Conservation (phyloP, 2,329 filamentous ascomycete genomes). For the Leptographium flavum region DNA sequence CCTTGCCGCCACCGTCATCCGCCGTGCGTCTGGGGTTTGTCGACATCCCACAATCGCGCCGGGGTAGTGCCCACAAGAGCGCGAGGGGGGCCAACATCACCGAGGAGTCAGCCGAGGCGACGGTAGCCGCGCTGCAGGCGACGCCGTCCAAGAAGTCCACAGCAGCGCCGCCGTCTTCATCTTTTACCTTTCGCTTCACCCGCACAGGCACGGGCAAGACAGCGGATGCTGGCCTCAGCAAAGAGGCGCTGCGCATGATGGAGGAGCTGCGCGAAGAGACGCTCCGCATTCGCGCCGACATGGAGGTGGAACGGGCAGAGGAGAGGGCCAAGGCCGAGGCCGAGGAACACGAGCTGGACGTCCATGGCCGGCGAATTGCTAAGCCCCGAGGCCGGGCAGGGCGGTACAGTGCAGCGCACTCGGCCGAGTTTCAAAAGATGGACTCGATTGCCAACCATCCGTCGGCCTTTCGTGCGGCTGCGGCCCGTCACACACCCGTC, state of each 20-base stretch:
- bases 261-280: constrained; percentile 59
- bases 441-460: constrained; percentile 83
- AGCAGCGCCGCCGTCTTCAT: constrained; percentile 32
- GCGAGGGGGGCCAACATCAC: constrained; percentile 17
- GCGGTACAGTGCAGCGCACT: constrained; percentile 74
- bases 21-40: constrained; percentile 72
- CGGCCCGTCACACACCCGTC: constrained; percentile 36
- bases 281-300: constrained; percentile 52
- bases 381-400: constrained; percentile 63
- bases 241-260: constrained; percentile 46
- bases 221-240: constrained; percentile 37
- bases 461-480: constrained; percentile 56
- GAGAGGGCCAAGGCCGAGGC: constrained; percentile 33
- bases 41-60: constrained; percentile 39
- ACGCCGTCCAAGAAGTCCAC: constrained; percentile 52
- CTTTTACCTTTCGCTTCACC: constrained; percentile 52
- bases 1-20: constrained; percentile 63
- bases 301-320: constrained; percentile 46
- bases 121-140: constrained; percentile 29
- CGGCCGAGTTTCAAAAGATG: constrained; percentile 92
- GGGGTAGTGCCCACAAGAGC: constrained; percentile 3
- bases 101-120: constrained; percentile 13
- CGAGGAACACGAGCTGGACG: constrained; percentile 25
- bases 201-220: constrained; percentile 20
- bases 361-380: constrained; percentile 47